These are phyloP conservation scores for Cystofilobasidium ferigula DNA, from an alignment of 768 basidiomycete genomes.

Conservation along the genomic window DNA sequence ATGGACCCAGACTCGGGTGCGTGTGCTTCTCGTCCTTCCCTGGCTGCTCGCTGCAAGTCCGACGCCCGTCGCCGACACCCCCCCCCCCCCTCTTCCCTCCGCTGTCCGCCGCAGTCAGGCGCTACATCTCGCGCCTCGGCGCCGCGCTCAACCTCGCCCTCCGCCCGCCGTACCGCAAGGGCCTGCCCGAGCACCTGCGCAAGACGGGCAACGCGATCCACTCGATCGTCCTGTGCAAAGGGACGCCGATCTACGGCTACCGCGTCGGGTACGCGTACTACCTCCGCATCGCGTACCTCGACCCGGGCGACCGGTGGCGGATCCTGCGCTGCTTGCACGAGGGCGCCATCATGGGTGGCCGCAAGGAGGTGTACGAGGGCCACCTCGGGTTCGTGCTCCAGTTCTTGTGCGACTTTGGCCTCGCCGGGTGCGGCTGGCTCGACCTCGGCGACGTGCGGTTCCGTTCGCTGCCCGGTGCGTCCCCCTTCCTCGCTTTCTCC, in stretches of 20 bases:
- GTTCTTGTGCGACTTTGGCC: constrained; percentile 86
- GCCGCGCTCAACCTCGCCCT: constrained; percentile 76
- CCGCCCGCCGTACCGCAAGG: constrained; percentile 44
- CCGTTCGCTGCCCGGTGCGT: constrained; percentile 40
- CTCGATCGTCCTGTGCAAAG: constrained; percentile 75
- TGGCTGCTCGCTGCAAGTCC: constrained; percentile 31
- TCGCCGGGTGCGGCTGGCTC: constrained; percentile 88
- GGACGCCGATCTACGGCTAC: constrained; percentile 92
- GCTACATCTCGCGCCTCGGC: constrained; percentile 57
- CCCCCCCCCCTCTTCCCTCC: background rate
- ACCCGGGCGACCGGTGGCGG: constrained; percentile 60
- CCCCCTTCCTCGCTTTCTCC: background rate
- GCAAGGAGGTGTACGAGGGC: constrained; percentile 72
- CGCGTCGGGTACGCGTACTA: constrained; percentile 72
- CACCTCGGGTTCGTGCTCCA: constrained; percentile 81
- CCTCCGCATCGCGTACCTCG: constrained; percentile 67
- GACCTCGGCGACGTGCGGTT: constrained; percentile 50
- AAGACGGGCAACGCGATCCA: constrained; percentile 43
- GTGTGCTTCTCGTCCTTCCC: background rate
- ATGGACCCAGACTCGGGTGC: constrained; percentile 57
- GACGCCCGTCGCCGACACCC: background rate
- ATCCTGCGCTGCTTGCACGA: constrained; percentile 68
- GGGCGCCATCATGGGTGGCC: constrained; percentile 67
- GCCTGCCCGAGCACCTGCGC: constrained; percentile 38
- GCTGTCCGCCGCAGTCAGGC: constrained; percentile 48